A percentile compares a stretch with the other conserved stretches of the same genome.
phyloP scores from a whole-genome alignment of 805 yeast genomes.

The Huiozyma naganishii region DNA sequence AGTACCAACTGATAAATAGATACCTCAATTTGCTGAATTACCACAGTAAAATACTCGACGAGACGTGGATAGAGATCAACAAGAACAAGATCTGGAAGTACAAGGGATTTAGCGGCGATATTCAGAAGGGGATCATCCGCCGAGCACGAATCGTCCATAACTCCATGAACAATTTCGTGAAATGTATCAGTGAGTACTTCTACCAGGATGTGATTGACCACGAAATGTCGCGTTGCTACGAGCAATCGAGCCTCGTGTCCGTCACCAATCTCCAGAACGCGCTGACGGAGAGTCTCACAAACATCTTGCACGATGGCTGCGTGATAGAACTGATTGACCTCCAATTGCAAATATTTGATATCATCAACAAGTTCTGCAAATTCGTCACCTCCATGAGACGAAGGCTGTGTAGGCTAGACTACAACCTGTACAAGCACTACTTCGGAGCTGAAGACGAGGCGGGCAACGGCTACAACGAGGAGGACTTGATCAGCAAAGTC shows the following conservation, averaged over 20 bases:
- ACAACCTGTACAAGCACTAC: slow-evolving; percentile 8
- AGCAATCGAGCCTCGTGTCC: neutral
- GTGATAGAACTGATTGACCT: slow-evolving; percentile 18
- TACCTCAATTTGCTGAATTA: slow-evolving; percentile 55
- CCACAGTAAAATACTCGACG: slow-evolving; percentile 47
- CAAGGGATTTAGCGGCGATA: slow-evolving; percentile 31
- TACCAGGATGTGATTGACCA: slow-evolving; percentile 17
- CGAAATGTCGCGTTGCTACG: slow-evolving; percentile 8
- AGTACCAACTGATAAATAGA: slow-evolving; percentile 73
- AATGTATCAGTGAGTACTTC: slow-evolving; percentile 17
- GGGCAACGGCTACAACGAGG: slow-evolving; percentile 8
- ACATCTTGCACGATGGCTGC: slow-evolving; percentile 16
- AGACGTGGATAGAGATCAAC: slow-evolving; percentile 59
- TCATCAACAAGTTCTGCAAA: slow-evolving; percentile 23
- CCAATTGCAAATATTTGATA: slow-evolving; percentile 24
- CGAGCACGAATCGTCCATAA: slow-evolving; percentile 45
- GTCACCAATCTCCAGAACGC: slow-evolving; percentile 13
- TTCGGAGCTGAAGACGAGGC: neutral
- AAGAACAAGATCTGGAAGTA: slow-evolving; percentile 57
- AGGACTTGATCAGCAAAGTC: slow-evolving; percentile 7
- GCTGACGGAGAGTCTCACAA: slow-evolving; percentile 19
- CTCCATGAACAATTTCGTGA: slow-evolving; percentile 28
- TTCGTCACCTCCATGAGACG: slow-evolving; percentile 20
- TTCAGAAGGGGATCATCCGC: slow-evolving; percentile 45
- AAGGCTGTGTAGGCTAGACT: slow-evolving; percentile 13